Evolutionary conservation across 805 yeast species (phyloP), one percentile per base, ranked within the genome.

Genomic region (Monosporozyma aerobia): DNA sequence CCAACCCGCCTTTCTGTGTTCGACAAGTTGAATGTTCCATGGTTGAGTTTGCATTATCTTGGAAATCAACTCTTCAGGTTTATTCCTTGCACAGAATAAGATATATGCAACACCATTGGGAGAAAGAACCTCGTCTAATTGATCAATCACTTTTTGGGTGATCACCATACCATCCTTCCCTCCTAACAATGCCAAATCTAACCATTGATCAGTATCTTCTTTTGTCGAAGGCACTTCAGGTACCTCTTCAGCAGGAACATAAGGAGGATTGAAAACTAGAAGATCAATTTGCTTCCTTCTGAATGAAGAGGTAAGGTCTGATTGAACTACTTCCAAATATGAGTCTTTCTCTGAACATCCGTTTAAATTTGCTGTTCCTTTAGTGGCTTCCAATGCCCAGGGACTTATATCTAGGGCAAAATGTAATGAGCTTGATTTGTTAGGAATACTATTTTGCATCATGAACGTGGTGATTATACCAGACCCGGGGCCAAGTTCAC

Each of bases 241-340:
- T 0, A 88, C 85, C 0, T 62, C 63, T 54, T 82, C 90, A 1
- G 92, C 87, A 0, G 99, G 99, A 1, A 94, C 99, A 64, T 94
- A 94, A 0, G 99, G 99, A 0, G 99, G 99, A 63, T 94, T 94
- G 69, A 94, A 94, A 0, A 94, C 74, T 23, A 94, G 70, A 0
- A 92, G 53, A 61, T 94, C 98, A 1, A 90, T 75, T 4, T 69
- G 49, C 2, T 74, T 59, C 0, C 63, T 62, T 11, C 77, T 65
- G 9, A 89, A 56, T 2, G 80, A 73, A 9, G 75, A 59, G 0
- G 85, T 77, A 32, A 90, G 68, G 60, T 79, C 78, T 64, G 82
- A 76, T 54, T 85, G 87, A 1, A 84, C 52, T 0, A 74, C 57
- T 40, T 81, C 87, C 16, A 80, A 14, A 23, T 22, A 57, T 48